Percentiles rank a stretch among this genome's conserved stretches.
These are phyloP conservation scores for Termitomyces titanicus DNA, from an alignment of 768 basidiomycete genomes.

Conservation along the genomic window DNA sequence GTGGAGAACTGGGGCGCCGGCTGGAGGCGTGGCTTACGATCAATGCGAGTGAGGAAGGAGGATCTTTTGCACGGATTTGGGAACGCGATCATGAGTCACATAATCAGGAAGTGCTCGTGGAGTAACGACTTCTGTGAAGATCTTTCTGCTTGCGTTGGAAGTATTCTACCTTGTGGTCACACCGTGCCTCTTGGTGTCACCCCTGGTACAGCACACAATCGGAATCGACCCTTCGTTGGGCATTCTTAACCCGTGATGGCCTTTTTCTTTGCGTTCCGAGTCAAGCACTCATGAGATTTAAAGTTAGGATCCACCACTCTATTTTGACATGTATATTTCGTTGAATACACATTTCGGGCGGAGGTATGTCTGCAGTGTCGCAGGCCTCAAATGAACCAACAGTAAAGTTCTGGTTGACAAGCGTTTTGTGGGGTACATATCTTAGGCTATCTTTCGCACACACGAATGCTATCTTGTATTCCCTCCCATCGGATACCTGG, in stretches of 20 bases:
- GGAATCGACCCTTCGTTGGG: neutral
- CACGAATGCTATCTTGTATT: neutral
- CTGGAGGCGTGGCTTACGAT: conserved; percentile 72
- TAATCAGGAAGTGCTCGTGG: conserved; percentile 1
- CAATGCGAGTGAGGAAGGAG: conserved; percentile 27
- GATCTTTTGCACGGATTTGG: conserved; percentile 9
- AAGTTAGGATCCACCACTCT: neutral
- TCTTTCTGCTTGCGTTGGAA: neutral
- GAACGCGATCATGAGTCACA: conserved; percentile 11
- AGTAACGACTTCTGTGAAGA: neutral
- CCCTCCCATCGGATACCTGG: neutral
- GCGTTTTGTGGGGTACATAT: too few relatives aligned
- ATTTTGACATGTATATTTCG: neutral
- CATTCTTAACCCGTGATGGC: neutral
- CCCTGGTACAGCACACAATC: neutral
- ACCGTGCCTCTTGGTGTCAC: neutral
- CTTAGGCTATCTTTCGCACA: neutral
- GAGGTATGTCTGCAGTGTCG: neutral
- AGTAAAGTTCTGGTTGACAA: neutral
- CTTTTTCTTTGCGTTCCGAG: neutral
- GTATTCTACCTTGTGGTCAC: neutral
- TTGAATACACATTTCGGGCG: neutral
- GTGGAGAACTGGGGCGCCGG: conserved; percentile 71
- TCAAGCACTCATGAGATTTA: neutral
- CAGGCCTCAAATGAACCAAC: too few relatives aligned